Conservation (phyloP, 306 rosid species). For the Potentilla sterilis region DNA sequence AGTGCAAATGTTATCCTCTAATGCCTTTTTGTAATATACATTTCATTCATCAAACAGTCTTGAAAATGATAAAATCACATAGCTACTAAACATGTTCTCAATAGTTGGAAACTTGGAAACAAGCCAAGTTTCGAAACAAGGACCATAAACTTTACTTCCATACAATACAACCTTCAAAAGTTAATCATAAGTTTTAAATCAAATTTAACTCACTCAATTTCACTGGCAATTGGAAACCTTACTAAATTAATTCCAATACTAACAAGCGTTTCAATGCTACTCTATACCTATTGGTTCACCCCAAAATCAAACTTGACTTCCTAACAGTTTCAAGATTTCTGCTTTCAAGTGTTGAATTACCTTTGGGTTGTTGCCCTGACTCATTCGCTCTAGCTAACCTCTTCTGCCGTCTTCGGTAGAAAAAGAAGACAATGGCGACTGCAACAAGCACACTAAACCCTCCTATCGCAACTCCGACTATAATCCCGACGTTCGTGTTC, state of each 20-base stretch:
- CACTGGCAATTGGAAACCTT: neutral
- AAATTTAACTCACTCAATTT: neutral
- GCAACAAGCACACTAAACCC: constrained; percentile 29
- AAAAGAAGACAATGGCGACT: constrained; percentile 28
- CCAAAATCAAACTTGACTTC: neutral
- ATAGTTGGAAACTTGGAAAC: neutral
- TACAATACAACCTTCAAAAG: neutral
- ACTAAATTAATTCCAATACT: neutral
- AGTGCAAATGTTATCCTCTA: neutral
- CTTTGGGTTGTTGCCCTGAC: constrained; percentile 15
- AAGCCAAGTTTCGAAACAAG: neutral
- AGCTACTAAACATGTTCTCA: neutral
- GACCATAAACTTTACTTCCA: neutral
- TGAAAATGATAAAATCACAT: neutral
- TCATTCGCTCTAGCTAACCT: constrained; percentile 16
- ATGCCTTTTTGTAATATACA: neutral
- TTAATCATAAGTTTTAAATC: neutral
- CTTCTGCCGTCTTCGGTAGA: constrained; percentile 25
- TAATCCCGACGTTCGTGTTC: constrained; percentile 11
- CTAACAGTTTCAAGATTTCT: neutral
- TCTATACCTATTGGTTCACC: no score
- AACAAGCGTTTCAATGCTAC: neutral
- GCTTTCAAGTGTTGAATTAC: constrained; percentile 11
- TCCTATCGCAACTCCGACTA: constrained; percentile 37
- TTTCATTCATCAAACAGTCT: neutral